phyloP scores from a whole-genome alignment of 2,329 filamentous ascomycete genomes.

The Aureobasidium sp. region DNA sequence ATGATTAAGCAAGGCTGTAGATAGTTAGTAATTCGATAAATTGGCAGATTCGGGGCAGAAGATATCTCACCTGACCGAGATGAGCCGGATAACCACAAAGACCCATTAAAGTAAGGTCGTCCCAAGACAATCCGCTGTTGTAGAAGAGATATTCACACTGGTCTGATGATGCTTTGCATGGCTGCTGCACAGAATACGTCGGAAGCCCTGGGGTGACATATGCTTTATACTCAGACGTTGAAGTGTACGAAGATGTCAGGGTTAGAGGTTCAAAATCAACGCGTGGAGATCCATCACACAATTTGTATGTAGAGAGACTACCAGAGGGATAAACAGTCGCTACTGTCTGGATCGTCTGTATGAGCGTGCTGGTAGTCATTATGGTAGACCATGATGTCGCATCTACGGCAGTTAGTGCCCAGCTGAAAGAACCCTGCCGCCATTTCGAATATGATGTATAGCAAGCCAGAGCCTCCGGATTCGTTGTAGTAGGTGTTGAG shows the following conservation, averaged over 20 bases:
- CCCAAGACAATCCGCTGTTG: constrained; percentile 15
- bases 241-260: constrained; percentile 5
- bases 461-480: constrained; percentile 4
- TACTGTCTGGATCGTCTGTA: background rate
- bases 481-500: background rate
- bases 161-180: constrained; percentile 15
- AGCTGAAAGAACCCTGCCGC: background rate
- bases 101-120: constrained; percentile 8
- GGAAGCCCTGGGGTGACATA: background rate
- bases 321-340: constrained; percentile 8
- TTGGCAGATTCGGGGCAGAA: background rate
- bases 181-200: constrained; percentile 16
- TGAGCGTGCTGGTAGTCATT: background rate
- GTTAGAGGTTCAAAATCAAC: constrained; percentile 20
- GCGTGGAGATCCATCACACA: constrained; percentile 24
- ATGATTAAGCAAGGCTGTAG: constrained; percentile 21
- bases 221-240: background rate
- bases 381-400: background rate
- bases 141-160: constrained; percentile 21
- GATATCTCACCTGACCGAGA: background rate
- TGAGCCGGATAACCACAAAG: constrained; percentile 20
- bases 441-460: constrained; percentile 1
- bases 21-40: background rate
- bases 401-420: background rate
- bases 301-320: constrained; percentile 18